Base-by-base conservation (phyloP, 306 rosid species). In the Vachellia collinsii region DNA sequence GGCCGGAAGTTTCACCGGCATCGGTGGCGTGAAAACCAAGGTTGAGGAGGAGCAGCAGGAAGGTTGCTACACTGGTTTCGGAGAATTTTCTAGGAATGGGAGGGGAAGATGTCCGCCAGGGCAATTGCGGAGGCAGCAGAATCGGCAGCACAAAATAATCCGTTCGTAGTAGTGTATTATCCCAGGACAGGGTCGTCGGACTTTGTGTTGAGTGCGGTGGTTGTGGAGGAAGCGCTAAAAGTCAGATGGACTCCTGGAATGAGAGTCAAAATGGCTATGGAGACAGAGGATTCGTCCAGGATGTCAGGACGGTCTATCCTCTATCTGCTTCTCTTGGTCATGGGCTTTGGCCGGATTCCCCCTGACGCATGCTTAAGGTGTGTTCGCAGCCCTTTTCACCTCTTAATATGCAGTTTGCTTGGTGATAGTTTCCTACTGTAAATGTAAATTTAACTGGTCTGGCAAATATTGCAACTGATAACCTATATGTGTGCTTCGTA, bases 331-430 rank as follows among this genome's bases (percentile, higher is more conserved):
- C 76, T 14, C 53, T 79, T 7, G 87, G 73, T 4, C 65, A n/a
- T 16, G 87, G 70, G 50, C 87, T 42, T 8, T 88, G 95, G 95
- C 74, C 22, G 38, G 67, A 78, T 34, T 90, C 95, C 46, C 93
- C 93, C 11, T 92, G 94, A 93, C 92, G 92, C 11, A 88, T 81
- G 93, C 91, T 92, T 88, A 88, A 89, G 93, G 97, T 92, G 74
- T 70, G 43, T 13, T 10, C 16, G 41, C 62, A 4, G 20, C 14
- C 29, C 19, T 11, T 4, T 44, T 19, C 20, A 46, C 75, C 54
- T 59, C 37, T 46, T 34, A 9, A 16, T 66, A 14, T 65, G 4
- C 65, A 14, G 36, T 77, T 44, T 78, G 62, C 38, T 12, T 72
- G 8, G 11, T 29, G 9, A 19, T 41, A 36, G 73, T 13, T 66